Percentiles rank a stretch among this genome's conserved stretches.
Evolutionary conservation across 352 stramenopile species (phyloP).

Genomic region (Hyaloperonospora brassicae): DNA sequence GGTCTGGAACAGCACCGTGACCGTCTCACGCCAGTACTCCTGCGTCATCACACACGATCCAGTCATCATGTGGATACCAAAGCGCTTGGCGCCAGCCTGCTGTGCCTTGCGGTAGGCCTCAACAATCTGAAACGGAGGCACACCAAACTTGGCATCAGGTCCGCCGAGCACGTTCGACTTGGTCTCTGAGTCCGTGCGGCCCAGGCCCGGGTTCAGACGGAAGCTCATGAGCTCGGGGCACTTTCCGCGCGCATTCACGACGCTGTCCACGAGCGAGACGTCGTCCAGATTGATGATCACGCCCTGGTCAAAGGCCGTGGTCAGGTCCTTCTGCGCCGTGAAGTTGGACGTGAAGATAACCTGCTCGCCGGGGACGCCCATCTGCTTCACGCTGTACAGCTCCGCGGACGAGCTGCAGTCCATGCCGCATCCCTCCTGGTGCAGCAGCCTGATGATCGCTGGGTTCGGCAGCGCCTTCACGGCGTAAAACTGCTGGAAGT

Average conservation of each 20-base stretch:
- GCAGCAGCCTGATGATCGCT: conserved; percentile 76
- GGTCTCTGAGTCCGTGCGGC: conserved; percentile 84
- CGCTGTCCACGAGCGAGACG: conserved; percentile 70
- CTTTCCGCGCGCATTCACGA: conserved; percentile 54
- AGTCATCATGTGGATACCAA: conserved; percentile 91
- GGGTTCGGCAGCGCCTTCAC: conserved; percentile 88
- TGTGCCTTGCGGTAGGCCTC: conserved; percentile 81
- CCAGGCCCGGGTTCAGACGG: conserved; percentile 79
- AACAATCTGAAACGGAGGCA: conserved; percentile 82
- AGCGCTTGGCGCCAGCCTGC: conserved; percentile 67
- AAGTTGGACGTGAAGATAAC: conserved; percentile 89
- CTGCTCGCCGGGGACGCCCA: conserved; percentile 65
- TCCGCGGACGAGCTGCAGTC: conserved; percentile 85
- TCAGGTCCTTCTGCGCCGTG: conserved; percentile 67
- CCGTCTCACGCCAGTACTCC: conserved; percentile 85
- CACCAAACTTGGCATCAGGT: conserved; percentile 85
- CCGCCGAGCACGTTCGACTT: conserved; percentile 85
- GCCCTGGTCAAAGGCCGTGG: conserved; percentile 60
- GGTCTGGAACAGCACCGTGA: conserved; percentile 76
- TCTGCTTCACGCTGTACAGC: conserved; percentile 65
- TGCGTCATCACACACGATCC: conserved; percentile 86
- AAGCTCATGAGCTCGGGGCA: conserved; percentile 85
- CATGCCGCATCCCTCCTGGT: conserved; percentile 81
- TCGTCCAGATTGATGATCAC: conserved; percentile 88
- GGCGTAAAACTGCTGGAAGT: conserved; percentile 85